Percentiles rank a stretch among this genome's conserved stretches.
phyloP scores from a whole-genome alignment of 495 filamentous ascomycete species.

The Penicillium alfredii region DNA sequence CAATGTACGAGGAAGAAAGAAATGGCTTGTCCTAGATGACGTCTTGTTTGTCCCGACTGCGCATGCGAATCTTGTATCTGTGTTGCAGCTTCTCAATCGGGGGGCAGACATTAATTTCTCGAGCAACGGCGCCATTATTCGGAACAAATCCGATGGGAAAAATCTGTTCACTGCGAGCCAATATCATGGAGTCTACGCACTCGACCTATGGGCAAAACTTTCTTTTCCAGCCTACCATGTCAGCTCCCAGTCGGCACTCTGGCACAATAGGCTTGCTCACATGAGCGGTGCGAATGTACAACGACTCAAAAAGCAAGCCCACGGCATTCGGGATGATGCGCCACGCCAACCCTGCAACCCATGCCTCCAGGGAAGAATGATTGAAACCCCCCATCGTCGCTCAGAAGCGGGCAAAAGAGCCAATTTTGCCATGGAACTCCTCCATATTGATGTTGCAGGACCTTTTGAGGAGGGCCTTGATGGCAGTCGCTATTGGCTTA shows the following conservation, averaged over 20 bases:
- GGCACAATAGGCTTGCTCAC: slow-evolving; percentile 13
- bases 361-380: slow-evolving; percentile 16
- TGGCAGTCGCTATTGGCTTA: slow-evolving; percentile 20
- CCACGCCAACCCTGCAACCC: slow-evolving; percentile 12
- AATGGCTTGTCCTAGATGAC: slow-evolving; percentile 12
- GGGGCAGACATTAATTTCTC: slow-evolving; percentile 12
- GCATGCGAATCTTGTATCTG: slow-evolving; percentile 9
- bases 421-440: slow-evolving; percentile 19
- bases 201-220: slow-evolving; percentile 7
- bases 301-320: slow-evolving; percentile 11
- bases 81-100: slow-evolving; percentile 12
- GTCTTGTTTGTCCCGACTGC: slow-evolving; percentile 10
- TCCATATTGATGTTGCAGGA: slow-evolving; percentile 17
- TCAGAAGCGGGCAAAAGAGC: slow-evolving; percentile 7
- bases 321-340: slow-evolving; percentile 7
- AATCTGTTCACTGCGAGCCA: slow-evolving; percentile 12
- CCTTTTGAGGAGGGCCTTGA: slow-evolving; percentile 18
- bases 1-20: slow-evolving; percentile 11
- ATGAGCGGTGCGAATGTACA: slow-evolving; percentile 8
- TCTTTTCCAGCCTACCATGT: slow-evolving; percentile 15
- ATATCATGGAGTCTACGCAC: slow-evolving; percentile 13
- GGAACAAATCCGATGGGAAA: slow-evolving; percentile 9
- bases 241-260: slow-evolving; percentile 11
- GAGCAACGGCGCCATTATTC: slow-evolving; percentile 3
- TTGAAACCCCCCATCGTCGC: slow-evolving; percentile 11